Evolutionary conservation across 371 early-diverging fungal species (phyloP), one percentile per base, ranked within the genome.

Genomic region (Syncephalastrum racemosum): DNA sequence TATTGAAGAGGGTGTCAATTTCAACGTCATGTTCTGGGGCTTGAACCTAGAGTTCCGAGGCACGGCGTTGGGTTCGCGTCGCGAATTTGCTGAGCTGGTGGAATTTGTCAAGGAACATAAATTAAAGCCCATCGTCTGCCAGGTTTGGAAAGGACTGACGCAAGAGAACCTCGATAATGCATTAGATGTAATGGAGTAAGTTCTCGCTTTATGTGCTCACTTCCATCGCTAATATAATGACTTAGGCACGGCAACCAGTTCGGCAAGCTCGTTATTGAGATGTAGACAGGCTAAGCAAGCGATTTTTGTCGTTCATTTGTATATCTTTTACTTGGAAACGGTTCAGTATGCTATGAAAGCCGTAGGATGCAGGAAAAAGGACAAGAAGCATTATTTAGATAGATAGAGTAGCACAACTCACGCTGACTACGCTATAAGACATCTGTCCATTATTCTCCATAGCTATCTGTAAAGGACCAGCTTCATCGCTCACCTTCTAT

Each of bases 11-110:
- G 68, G 64, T 4, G 72, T 82, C n/a, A 59, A 63, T 16, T 73
- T 72, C 61, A 62, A 75, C 13, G 77, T 85, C 80, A 36, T 58
- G 4, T 59, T 63, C 23, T 77, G 79, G 1, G 31, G 80, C 43
- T 70, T 75, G 62, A 85, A 88, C 51, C 73, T 86, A 52, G 84
- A 84, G 6, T 49, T 86, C 18, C 58, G 70, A 12, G 87, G 86
- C 27, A 73, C 76, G 20, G 83, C 85, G 2, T 84, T 88, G 85
- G 90, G 88, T 24, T 83, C 83, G 2, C 77, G 83, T 18, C 55
- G 48, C 7, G 87, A 89, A 58, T 86, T 86, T 46, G 59, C 65
- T n/a, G 75, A 82, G n/a, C 81, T 86, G 85, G 71, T 85, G 18
- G 67, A 65, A 27, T 85, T 86, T 63, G 81, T 89, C 2, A 62